phyloP scores from a whole-genome alignment of 345 rosid species.

The Corchorus capsularis region DNA sequence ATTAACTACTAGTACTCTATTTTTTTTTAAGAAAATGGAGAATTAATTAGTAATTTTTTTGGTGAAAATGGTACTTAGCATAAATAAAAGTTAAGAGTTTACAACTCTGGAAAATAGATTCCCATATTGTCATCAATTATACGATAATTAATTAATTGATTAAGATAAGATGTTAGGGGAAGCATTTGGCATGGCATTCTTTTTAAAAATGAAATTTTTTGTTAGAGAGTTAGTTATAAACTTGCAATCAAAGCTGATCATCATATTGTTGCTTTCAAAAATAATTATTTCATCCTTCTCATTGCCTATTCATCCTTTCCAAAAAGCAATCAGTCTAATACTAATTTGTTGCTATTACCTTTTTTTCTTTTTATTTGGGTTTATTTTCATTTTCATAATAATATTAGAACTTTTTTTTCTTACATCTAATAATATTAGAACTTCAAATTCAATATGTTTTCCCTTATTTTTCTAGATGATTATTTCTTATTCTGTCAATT shows the following conservation, averaged over 20 bases:
- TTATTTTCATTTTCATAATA: neutral
- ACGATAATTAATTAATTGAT: neutral
- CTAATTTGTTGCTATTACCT: neutral
- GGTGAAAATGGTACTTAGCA: too few species aligned
- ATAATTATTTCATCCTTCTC: neutral
- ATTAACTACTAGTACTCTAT: neutral
- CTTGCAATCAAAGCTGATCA: neutral
- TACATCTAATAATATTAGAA: too few species aligned
- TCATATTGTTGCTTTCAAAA: slow-evolving; percentile 2
- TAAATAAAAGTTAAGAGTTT: too few species aligned
- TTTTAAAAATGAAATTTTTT: neutral
- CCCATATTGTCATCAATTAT: too few species aligned
- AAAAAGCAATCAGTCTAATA: neutral
- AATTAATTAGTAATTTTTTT: too few species aligned
- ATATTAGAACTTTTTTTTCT: too few species aligned
- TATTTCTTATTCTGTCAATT: neutral
- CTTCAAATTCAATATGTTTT: neutral
- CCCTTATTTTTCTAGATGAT: neutral
- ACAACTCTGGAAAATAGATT: too few species aligned
- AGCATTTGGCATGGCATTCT: neutral
- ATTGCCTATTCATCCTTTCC: neutral
- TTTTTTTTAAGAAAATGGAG: neutral
- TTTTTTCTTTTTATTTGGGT: neutral
- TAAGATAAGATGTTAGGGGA: neutral
- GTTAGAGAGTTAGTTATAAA: neutral